Base-by-base conservation (phyloP, 2,329 filamentous ascomycete species). In the Xylaria sp. region DNA sequence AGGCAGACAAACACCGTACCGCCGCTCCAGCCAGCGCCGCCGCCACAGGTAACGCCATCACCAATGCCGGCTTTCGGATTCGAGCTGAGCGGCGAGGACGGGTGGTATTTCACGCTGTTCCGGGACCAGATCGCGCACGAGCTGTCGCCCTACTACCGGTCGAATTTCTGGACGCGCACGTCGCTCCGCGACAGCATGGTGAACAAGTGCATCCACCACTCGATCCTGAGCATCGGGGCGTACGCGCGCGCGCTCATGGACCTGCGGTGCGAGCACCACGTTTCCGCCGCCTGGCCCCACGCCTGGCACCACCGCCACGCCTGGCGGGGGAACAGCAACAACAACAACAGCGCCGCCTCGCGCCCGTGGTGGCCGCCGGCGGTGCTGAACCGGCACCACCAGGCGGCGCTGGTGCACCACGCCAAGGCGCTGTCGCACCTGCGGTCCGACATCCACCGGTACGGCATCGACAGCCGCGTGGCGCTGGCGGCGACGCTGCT, bases 401-500 rank as follows among this genome's bases (percentile, higher is more conserved):
- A 63, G 20, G 62, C 66, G 1, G 64, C 66, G 0, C 58, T 68
- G 7, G 50, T 54, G n/a, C 64, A 68, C 52, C 63, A 68, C 29
- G 52, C 57, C 26, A 64, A 64, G 51, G 66, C 66, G 1, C 57
- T 68, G 20, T 56, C 56, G 6, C 54, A 61, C 26, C 43, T 68
- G 8, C 58, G 59, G 18, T 58, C 60, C 19, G 60, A 64, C 7
- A 65, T 67, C 11, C 24, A 49, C n/a, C 42, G 42, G 13, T 61
- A 61, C 41, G 56, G 59, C 9, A 49, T 62, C 41, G 63, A 65
- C 42, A 53, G 57, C 16, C 61, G 61, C 16, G 44, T 57, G 4
- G 63, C 64, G 4, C 63, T 68, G 64, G 57, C 60, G 9, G 64
- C 63, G 2, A 68, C 65, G 4, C 52, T 68, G 2, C 55, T 68